Evolutionary conservation across 2,329 filamentous ascomycete genomes (phyloP).

Genomic region (Myriangium duriaei): DNA sequence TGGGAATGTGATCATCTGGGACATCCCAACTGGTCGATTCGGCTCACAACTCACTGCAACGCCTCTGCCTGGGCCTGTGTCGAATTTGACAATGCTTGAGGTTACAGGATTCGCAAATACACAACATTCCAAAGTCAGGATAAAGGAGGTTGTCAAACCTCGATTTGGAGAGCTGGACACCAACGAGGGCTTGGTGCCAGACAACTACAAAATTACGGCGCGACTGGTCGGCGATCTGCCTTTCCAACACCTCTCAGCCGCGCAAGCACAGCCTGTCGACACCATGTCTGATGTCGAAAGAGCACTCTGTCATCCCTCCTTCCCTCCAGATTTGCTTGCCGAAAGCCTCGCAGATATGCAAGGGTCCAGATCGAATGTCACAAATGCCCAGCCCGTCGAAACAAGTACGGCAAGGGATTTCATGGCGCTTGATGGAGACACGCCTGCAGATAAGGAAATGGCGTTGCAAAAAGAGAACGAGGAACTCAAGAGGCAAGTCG

Average conservation of each 20-base stretch:
- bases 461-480: conserved; percentile 19
- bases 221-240: conserved; percentile 40
- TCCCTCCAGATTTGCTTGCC: conserved; percentile 26
- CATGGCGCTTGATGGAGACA: conserved; percentile 22
- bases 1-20: conserved; percentile 72
- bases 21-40: conserved; percentile 57
- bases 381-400: conserved; percentile 3
- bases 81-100: conserved; percentile 63
- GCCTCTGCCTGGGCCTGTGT: conserved; percentile 69
- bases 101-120: conserved; percentile 38
- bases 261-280: conserved; percentile 12
- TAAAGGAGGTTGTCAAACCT: conserved; percentile 62
- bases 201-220: conserved; percentile 52
- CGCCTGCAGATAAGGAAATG: conserved; percentile 3
- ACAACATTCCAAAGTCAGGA: conserved; percentile 4
- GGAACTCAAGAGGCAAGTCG: conserved; percentile 26
- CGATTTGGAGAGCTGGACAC: conserved; percentile 44
- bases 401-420: conserved; percentile 22
- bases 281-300: conserved; percentile 22
- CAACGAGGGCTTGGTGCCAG: conserved; percentile 28
- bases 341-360: conserved; percentile 22
- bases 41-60: conserved; percentile 46
- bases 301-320: conserved; percentile 31
- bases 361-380: conserved; percentile 14
- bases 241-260: conserved; percentile 21